Evolutionary conservation across 352 stramenopile genomes (phyloP), one percentile per base, ranked within the genome.

Genomic region (Phytophthora capsici): DNA sequence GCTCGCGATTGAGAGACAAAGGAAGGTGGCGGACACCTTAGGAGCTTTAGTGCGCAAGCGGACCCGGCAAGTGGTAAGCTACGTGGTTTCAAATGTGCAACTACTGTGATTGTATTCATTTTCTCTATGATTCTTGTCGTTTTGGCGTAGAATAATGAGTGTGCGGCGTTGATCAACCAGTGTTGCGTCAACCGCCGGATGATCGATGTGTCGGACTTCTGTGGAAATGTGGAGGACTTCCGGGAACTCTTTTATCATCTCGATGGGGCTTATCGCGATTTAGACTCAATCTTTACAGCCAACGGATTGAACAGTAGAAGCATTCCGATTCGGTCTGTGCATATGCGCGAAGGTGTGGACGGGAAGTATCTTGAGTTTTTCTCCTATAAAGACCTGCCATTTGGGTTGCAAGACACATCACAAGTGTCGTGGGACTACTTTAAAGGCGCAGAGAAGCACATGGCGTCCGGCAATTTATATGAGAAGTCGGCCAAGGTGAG

Each of bases 1-100:
- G 28, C 67, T 66, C 16, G 58, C 77, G 37, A 57, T 87, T 20
- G 69, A 83, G 26, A 59, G 76, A 22, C 78, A 87, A 38, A 59
- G 77, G 25, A 70, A 74, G 30, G 61, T 81, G 16, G 73, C 57
- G 13, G 68, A 79, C 40, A 76, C 57, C 26, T 41, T 87, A 2
- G 57, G 74, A 25, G 41, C 38, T 12, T 16, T 81, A 23, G 61
- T 87, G 22, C 65, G 62, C 28, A 69, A 73, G 47, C 68, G 61
- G 6, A 59, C 53, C 8, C 41, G 44, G 37, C 50, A 57, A 32
- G 44, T 65, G 63, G 68, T 76, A 45, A 9, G 22, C n/a, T 38
- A 9, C 38, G 9, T 45, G 2, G 16, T 32, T 54, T 19, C 28
- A 34, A 34, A 14, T 14, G 28, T 34, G 25, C 25, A 28, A 28